These are phyloP conservation scores for Podaxis sp. DNA, from an alignment of 768 basidiomycete species.

Conservation along the genomic window DNA sequence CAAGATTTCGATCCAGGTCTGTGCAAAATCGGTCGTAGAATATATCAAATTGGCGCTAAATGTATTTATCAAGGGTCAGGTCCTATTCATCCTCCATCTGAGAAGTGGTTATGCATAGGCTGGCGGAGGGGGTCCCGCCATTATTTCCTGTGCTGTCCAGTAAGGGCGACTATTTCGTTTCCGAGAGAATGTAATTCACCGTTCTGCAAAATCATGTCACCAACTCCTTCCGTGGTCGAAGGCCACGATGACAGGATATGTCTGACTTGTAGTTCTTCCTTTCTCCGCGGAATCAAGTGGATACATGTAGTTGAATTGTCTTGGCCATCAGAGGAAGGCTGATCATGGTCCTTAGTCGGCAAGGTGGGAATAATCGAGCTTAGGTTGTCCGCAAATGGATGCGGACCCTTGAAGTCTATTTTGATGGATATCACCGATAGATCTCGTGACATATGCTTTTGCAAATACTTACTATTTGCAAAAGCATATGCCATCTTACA, in stretches of 20 bases:
- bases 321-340: too few relatives aligned
- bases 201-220: too few relatives aligned
- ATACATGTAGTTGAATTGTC: too few relatives aligned
- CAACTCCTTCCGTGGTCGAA: too few relatives aligned
- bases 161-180: background rate
- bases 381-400: background rate
- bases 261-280: too few relatives aligned
- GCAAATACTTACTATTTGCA: too few relatives aligned
- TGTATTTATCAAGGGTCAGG: background rate
- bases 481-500: too few relatives aligned
- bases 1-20: background rate
- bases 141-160: background rate
- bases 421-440: background rate
- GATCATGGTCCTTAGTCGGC: background rate
- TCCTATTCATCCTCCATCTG: background rate
- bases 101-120: too few relatives aligned
- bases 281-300: too few relatives aligned
- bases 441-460: too few relatives aligned
- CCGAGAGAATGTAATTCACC: background rate
- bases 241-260: too few relatives aligned
- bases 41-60: background rate
- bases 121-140: background rate
- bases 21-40: background rate
- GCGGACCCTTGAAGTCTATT: background rate
- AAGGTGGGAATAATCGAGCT: background rate